Conservation (phyloP, 2,329 filamentous ascomycete species). For the Onygenales sp. region DNA sequence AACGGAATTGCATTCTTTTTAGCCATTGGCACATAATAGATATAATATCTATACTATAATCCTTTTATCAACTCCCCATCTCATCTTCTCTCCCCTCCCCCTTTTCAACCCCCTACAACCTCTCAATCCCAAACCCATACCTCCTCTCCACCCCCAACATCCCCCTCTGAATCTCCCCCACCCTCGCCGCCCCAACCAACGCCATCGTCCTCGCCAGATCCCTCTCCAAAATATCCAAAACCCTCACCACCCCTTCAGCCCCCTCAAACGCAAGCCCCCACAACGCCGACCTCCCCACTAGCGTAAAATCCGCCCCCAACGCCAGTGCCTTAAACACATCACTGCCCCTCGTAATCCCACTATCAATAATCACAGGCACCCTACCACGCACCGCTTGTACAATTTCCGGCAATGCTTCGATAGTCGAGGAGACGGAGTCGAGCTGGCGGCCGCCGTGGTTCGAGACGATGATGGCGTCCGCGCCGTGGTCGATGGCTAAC, state of each 20-base stretch:
- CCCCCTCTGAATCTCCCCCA: conserved; percentile 12
- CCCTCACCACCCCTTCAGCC: conserved; percentile 44
- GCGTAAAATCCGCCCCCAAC: conserved; percentile 48
- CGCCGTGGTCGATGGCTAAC: conserved; percentile 33
- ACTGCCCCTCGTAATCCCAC: conserved; percentile 35
- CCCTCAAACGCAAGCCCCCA: conserved; percentile 50
- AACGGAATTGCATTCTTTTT: too few species aligned
- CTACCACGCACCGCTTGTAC: conserved; percentile 31
- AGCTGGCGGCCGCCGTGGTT: conserved; percentile 43
- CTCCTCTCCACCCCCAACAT: conserved; percentile 11
- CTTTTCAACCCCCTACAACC: conserved; percentile 2
- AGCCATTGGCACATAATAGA: too few species aligned
- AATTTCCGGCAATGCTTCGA: conserved; percentile 46
- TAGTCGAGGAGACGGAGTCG: conserved; percentile 35
- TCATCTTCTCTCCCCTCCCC: neutral
- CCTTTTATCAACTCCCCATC: neutral
- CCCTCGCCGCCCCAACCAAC: conserved; percentile 12
- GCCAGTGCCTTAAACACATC: conserved; percentile 42
- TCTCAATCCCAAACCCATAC: conserved; percentile 13
- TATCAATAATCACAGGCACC: conserved; percentile 38
- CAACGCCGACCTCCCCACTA: conserved; percentile 49
- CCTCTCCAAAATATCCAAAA: conserved; percentile 41
- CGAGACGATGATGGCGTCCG: conserved; percentile 29
- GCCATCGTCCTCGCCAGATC: conserved; percentile 30
- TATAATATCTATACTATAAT: too few species aligned